phyloP scores from a whole-genome alignment of 352 stramenopile genomes.

The Pythium myriotylum region DNA sequence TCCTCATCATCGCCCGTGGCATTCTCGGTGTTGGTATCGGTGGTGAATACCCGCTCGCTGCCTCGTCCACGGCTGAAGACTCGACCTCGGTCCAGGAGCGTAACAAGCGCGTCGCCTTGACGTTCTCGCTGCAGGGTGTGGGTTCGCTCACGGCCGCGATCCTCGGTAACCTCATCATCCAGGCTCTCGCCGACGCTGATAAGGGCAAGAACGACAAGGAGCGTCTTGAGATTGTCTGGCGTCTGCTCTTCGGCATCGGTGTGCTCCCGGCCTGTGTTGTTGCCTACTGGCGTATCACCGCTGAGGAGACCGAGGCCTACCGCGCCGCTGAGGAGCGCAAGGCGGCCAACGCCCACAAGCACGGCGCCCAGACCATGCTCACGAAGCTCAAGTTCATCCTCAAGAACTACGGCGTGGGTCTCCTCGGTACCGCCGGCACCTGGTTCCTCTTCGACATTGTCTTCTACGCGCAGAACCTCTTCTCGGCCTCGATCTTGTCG shows the following conservation, averaged over 20 bases:
- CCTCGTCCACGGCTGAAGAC: conserved; percentile 34
- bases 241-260: conserved; percentile 60
- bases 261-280: conserved; percentile 58
- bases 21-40: conserved; percentile 30
- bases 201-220: conserved; percentile 39
- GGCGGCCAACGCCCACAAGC: conserved; percentile 2
- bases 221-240: no score
- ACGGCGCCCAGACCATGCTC: background rate
- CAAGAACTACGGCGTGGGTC: conserved; percentile 44
- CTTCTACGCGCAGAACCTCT: conserved; percentile 78
- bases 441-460: conserved; percentile 89
- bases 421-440: conserved; percentile 67
- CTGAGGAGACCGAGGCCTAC: conserved; percentile 57
- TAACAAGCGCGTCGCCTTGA: conserved; percentile 54
- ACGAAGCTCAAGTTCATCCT: conserved; percentile 45
- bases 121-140: conserved; percentile 65
- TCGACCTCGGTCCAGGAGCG: conserved; percentile 41
- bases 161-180: conserved; percentile 33
- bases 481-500: conserved; percentile 65
- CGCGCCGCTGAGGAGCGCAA: conserved; percentile 34
- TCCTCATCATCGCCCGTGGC: conserved; percentile 52
- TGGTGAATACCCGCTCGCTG: background rate
- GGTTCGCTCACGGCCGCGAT: conserved; percentile 37
- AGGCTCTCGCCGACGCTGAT: conserved; percentile 44
- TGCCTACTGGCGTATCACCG: conserved; percentile 62